Conservation (phyloP, 352 stramenopile genomes). For the Globisporangium heterothallicum region DNA sequence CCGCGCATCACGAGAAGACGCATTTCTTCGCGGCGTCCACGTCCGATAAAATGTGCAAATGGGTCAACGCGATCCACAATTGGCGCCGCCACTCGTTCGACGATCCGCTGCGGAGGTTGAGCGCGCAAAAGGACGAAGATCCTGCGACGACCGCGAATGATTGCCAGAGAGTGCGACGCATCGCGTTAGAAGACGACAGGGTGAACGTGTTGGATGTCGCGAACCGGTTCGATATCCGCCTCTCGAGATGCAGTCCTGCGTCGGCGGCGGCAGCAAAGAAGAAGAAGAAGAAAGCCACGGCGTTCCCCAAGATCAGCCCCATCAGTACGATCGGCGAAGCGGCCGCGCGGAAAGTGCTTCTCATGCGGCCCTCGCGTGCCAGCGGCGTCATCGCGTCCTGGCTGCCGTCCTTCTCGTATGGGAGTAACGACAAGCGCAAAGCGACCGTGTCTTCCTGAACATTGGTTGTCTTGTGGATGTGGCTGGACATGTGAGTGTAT, state of each 20-base stretch:
- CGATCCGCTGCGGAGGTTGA: slow-evolving; percentile 32
- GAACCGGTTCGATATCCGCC: slow-evolving; percentile 46
- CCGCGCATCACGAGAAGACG: slow-evolving; percentile 23
- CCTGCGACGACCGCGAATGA: slow-evolving; percentile 11
- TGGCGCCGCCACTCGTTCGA: slow-evolving; percentile 65
- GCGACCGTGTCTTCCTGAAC: too few relatives aligned
- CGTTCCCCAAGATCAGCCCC: slow-evolving; percentile 16
- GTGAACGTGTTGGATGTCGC: slow-evolving; percentile 16
- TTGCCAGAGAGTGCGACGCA: slow-evolving; percentile 22
- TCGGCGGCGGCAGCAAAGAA: background rate
- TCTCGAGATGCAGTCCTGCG: slow-evolving; percentile 10
- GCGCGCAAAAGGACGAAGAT: background rate
- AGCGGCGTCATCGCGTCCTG: slow-evolving; percentile 26
- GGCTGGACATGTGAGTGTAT: too few relatives aligned
- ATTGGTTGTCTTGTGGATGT: too few relatives aligned
- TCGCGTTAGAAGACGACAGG: slow-evolving; percentile 11
- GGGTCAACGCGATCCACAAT: slow-evolving; percentile 67
- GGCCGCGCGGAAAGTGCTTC: slow-evolving; percentile 13
- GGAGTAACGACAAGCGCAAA: slow-evolving; percentile 1
- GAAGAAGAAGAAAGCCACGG: slow-evolving; percentile 12
- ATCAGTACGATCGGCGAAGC: slow-evolving; percentile 12
- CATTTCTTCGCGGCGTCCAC: slow-evolving; percentile 50
- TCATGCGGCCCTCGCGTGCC: slow-evolving; percentile 11
- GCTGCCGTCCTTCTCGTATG: slow-evolving; percentile 18
- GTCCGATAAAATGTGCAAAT: slow-evolving; percentile 51